Evolutionary conservation across 306 rosid genomes (phyloP).

Genomic region (Leucaena leucocephala): DNA sequence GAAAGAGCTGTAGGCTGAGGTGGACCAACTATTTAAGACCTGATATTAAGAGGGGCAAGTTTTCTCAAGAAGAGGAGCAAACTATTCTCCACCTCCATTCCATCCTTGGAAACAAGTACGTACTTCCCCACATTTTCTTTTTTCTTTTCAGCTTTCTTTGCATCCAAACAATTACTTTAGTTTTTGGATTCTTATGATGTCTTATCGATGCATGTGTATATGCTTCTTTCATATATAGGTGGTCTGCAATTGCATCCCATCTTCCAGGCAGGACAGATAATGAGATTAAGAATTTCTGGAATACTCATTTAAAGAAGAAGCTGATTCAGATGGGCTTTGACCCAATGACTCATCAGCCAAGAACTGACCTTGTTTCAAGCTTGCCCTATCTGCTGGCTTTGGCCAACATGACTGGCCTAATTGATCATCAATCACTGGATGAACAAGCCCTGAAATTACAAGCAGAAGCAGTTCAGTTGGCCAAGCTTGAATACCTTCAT

Average conservation of each 20-base stretch:
- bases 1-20: constrained; percentile 86
- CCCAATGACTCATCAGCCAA: constrained; percentile 90
- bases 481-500: constrained; percentile 61
- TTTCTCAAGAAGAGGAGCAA: constrained; percentile 85
- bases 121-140: constrained; percentile 31
- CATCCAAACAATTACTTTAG: not conserved
- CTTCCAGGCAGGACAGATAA: constrained; percentile 80
- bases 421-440: constrained; percentile 51
- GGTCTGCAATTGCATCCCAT: constrained; percentile 86
- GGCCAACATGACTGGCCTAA: constrained; percentile 61
- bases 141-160: not conserved
- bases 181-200: not conserved
- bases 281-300: constrained; percentile 89
- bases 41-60: constrained; percentile 85
- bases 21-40: constrained; percentile 94
- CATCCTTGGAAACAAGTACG: constrained; percentile 90
- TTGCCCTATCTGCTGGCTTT: constrained; percentile 64
- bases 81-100: constrained; percentile 93
- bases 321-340: constrained; percentile 87
- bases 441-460: constrained; percentile 53
- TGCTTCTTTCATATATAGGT: constrained; percentile 40
- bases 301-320: constrained; percentile 81
- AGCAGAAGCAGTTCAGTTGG: constrained; percentile 56
- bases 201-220: not conserved
- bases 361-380: constrained; percentile 73